phyloP scores from a whole-genome alignment of 106 monocot species.

The Apostasia shenzhenica region DNA sequence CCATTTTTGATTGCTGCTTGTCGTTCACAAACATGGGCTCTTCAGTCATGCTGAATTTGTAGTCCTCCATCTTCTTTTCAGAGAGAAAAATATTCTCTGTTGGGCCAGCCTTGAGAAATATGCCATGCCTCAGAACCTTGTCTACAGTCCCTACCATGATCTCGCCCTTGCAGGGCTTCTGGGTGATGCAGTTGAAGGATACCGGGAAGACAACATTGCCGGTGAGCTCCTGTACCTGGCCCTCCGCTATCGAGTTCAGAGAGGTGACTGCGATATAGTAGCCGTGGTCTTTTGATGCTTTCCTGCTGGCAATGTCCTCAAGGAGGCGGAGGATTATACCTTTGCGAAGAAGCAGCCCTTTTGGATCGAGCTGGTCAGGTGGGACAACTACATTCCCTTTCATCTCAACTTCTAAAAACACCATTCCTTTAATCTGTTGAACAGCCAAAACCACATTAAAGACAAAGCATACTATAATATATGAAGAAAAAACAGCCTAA shows the following conservation, averaged over 20 bases:
- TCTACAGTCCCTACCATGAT: slow-evolving; percentile 53
- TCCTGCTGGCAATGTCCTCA: slow-evolving; percentile 51
- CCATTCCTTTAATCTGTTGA: slow-evolving; percentile 38
- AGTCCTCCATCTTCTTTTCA: slow-evolving; percentile 53
- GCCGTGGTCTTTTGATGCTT: slow-evolving; percentile 63
- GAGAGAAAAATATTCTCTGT: slow-evolving; percentile 57
- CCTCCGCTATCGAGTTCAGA: slow-evolving; percentile 45
- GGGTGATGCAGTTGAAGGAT: slow-evolving; percentile 49
- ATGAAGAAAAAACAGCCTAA: too few relatives aligned
- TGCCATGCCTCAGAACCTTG: slow-evolving; percentile 60
- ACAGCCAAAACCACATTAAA: not conserved
- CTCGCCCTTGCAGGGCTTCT: slow-evolving; percentile 69
- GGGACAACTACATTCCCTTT: slow-evolving; percentile 52
- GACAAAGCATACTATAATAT: too few relatives aligned
- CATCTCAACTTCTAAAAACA: slow-evolving; percentile 78
- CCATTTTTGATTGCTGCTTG: slow-evolving; percentile 11
- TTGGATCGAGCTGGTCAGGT: slow-evolving; percentile 43
- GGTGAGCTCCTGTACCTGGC: slow-evolving; percentile 42
- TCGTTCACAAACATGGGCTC: slow-evolving; percentile 61
- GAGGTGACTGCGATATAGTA: slow-evolving; percentile 57
- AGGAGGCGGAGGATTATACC: slow-evolving; percentile 58
- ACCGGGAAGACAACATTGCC: slow-evolving; percentile 76
- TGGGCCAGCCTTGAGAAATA: slow-evolving; percentile 63
- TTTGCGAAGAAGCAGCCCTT: slow-evolving; percentile 51
- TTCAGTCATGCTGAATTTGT: slow-evolving; percentile 44